Conservation (phyloP, 345 rosid genomes). For the Salix koriyanagi region DNA sequence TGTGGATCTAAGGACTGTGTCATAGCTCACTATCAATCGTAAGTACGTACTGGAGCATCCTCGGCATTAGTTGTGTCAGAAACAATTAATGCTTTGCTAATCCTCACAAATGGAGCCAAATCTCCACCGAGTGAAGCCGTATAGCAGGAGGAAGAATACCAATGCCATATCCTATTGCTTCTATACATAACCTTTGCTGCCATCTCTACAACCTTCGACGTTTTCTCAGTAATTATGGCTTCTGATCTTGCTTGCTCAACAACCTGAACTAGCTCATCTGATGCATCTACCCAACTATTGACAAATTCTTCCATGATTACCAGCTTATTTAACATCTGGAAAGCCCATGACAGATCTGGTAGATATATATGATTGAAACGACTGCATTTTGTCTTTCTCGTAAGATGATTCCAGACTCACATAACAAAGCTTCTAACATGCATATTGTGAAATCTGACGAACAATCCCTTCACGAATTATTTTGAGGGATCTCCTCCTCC, state of each 20-base stretch:
- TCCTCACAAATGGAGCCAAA: too few relatives aligned
- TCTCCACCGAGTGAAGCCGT: too few relatives aligned
- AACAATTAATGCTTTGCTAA: too few relatives aligned
- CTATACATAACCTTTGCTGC: neutral
- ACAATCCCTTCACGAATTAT: conserved; percentile 34
- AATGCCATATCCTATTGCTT: too few relatives aligned
- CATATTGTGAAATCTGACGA: conserved; percentile 44
- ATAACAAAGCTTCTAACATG: conserved; percentile 34
- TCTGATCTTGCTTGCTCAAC: conserved; percentile 31
- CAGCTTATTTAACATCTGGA: too few relatives aligned
- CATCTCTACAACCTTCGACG: conserved; percentile 57
- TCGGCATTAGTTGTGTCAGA: conserved; percentile 17
- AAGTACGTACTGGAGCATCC: conserved; percentile 18
- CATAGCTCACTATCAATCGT: conserved; percentile 68
- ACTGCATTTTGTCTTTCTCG: conserved; percentile 25
- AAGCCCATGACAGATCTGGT: conserved; percentile 17
- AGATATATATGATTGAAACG: conserved; percentile 46
- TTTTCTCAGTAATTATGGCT: conserved; percentile 42
- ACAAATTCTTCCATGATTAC: conserved; percentile 24
- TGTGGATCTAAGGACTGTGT: conserved; percentile 62
- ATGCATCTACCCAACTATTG: conserved; percentile 55
- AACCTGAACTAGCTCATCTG: conserved; percentile 17
- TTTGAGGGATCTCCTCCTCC: conserved; percentile 75
- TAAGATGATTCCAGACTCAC: conserved; percentile 30
- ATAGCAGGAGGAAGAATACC: too few relatives aligned